A percentile compares a stretch with the other conserved stretches of the same genome.
These are phyloP conservation scores for Aspergillus wentii DNA, from an alignment of 495 filamentous ascomycete genomes.

Conservation along the genomic window DNA sequence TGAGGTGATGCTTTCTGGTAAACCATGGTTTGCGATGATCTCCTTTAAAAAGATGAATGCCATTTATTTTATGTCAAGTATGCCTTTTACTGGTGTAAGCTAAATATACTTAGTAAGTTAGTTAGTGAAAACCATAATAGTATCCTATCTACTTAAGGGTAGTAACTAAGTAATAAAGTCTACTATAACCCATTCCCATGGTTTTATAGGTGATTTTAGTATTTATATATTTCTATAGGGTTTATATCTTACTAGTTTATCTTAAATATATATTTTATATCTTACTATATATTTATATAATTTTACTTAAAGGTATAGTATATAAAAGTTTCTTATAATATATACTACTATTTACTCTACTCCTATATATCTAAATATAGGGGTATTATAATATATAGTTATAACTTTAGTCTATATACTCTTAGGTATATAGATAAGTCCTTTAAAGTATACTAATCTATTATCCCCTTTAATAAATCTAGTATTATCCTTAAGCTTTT, in stretches of 20 bases:
- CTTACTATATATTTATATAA: constrained; percentile 8
- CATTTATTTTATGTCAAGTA: constrained; percentile 1
- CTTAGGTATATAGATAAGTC: constrained; percentile 6
- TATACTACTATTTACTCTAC: constrained; percentile 6
- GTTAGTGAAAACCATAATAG: constrained; percentile 4
- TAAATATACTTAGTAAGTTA: constrained; percentile 1
- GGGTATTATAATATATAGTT: constrained; percentile 2
- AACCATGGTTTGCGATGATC: constrained; percentile 1
- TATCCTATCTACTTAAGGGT: constrained; percentile 2
- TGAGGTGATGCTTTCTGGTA: neutral
- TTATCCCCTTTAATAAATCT: constrained; percentile 1
- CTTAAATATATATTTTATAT: constrained; percentile 2
- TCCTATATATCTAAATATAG: constrained; percentile 1
- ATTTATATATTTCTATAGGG: constrained; percentile 10
- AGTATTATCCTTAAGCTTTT: neutral
- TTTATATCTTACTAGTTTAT: constrained; percentile 2
- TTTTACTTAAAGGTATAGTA: constrained; percentile 1
- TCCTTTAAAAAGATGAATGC: neutral
- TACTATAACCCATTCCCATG: constrained; percentile 15
- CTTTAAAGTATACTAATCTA: constrained; percentile 6
- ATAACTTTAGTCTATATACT: constrained; percentile 5
- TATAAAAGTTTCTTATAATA: constrained; percentile 6
- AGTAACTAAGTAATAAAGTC: constrained; percentile 16
- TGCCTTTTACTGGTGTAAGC: constrained; percentile 1
- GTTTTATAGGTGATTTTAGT: neutral